phyloP scores from a whole-genome alignment of 352 stramenopile species.

The Elongisporangium undulatum region DNA sequence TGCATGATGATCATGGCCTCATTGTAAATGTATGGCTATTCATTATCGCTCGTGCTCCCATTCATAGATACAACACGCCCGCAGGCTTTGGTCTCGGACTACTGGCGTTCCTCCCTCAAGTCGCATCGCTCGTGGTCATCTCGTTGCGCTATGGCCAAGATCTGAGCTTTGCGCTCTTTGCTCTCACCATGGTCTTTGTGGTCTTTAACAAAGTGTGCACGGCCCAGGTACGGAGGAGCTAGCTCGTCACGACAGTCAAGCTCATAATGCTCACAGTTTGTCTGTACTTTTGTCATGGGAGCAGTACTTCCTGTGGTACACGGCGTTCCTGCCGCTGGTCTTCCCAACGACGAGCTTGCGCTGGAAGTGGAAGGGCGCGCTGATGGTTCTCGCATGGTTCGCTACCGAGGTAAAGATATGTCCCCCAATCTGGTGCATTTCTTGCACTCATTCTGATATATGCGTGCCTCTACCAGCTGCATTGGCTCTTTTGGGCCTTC shows the following conservation, averaged over 20 bases:
- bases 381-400: constrained; percentile 72
- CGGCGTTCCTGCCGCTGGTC: constrained; percentile 87
- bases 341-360: constrained; percentile 63
- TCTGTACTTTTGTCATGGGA: constrained; percentile 24
- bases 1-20: constrained; percentile 4
- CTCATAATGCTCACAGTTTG: constrained; percentile 3
- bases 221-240: constrained; percentile 49
- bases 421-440: background rate
- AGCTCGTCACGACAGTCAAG: background rate
- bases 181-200: constrained; percentile 98
- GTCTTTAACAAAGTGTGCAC: constrained; percentile 96
- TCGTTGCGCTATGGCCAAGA: constrained; percentile 73
- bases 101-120: constrained; percentile 79
- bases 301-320: constrained; percentile 99
- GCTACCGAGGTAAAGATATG: constrained; percentile 49
- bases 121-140: constrained; percentile 73
- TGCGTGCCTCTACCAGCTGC: constrained; percentile 26
- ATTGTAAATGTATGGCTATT: background rate
- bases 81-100: constrained; percentile 75
- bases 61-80: constrained; percentile 66
- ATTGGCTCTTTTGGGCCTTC: constrained; percentile 90
- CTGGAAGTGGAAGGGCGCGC: constrained; percentile 56
- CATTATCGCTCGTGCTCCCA: background rate
- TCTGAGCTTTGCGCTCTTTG: constrained; percentile 93
- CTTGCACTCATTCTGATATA: background rate